These are phyloP conservation scores for Coemansia sp. DNA, from an alignment of 192 early-diverging fungal species.

Conservation along the genomic window DNA sequence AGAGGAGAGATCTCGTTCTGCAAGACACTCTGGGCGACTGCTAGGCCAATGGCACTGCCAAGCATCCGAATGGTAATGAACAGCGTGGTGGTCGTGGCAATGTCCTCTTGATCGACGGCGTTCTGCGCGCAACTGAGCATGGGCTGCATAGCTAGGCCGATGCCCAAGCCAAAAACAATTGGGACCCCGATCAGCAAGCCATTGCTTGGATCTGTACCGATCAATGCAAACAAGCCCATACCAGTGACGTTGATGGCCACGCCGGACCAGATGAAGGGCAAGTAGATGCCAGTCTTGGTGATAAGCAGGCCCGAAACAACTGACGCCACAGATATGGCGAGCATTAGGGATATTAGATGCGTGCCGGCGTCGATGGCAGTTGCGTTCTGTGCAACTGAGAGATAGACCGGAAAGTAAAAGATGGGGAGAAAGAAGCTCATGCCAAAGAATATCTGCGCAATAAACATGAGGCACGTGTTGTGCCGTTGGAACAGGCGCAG, in stretches of 20 bases:
- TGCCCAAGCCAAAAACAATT: slow-evolving; percentile 42
- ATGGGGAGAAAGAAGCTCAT: slow-evolving; percentile 36
- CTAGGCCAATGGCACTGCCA: slow-evolving; percentile 42
- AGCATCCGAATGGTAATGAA: slow-evolving; percentile 43
- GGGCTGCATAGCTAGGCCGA: slow-evolving; percentile 47
- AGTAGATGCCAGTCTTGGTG: slow-evolving; percentile 36
- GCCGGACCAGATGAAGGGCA: slow-evolving; percentile 30
- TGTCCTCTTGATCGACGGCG: slow-evolving; percentile 21
- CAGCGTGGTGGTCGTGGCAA: slow-evolving; percentile 43
- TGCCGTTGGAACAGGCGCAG: slow-evolving; percentile 57
- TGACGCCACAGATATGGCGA: slow-evolving; percentile 31
- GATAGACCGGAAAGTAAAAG: slow-evolving; percentile 65
- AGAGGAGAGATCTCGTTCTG: slow-evolving; percentile 34
- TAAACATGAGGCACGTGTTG: slow-evolving; percentile 28
- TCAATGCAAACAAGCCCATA: slow-evolving; percentile 32
- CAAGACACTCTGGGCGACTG: slow-evolving; percentile 30
- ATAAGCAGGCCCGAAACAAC: slow-evolving; percentile 31
- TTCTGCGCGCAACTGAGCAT: slow-evolving; percentile 44
- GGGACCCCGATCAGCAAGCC: slow-evolving; percentile 45
- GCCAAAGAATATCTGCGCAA: slow-evolving; percentile 32
- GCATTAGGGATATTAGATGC: slow-evolving; percentile 42
- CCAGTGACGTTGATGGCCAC: slow-evolving; percentile 20
- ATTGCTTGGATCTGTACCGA: slow-evolving; percentile 24
- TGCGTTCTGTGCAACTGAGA: slow-evolving; percentile 62
- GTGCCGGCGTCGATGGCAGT: slow-evolving; percentile 37